phyloP scores from a whole-genome alignment of 2,329 filamentous ascomycete species.

The Arthrobotrys musiformis region DNA sequence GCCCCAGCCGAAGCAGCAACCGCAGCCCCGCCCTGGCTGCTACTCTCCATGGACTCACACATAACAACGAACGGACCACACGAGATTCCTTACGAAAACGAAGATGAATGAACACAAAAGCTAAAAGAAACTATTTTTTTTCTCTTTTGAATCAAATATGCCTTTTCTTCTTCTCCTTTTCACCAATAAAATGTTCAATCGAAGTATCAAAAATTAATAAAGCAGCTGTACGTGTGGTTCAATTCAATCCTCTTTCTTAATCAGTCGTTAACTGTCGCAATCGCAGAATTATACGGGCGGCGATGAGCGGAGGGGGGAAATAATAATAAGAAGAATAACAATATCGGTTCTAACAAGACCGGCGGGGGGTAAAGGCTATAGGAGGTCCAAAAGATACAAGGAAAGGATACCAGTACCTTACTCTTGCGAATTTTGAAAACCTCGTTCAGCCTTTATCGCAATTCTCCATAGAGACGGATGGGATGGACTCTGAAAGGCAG shows the following conservation, averaged over 20 bases:
- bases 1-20: slow-evolving; percentile 26
- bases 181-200: neutral
- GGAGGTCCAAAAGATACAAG: slow-evolving; percentile 44
- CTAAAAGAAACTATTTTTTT: neutral
- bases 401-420: slow-evolving; percentile 55
- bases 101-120: neutral
- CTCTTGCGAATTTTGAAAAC: slow-evolving; percentile 50
- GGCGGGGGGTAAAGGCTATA: slow-evolving; percentile 6
- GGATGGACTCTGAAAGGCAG: slow-evolving; percentile 35
- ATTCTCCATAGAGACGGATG: slow-evolving; percentile 54
- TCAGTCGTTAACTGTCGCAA: neutral
- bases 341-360: neutral
- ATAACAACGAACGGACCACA: slow-evolving; percentile 15
- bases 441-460: slow-evolving; percentile 55
- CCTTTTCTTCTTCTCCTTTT: neutral
- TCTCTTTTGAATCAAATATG: neutral
- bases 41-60: slow-evolving; percentile 29
- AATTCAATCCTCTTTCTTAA: neutral
- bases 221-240: neutral
- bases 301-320: neutral
- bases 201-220: neutral
- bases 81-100: slow-evolving; percentile 10
- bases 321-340: neutral
- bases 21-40: slow-evolving; percentile 18
- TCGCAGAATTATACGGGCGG: slow-evolving; percentile 6